Percentiles rank a stretch among this genome's conserved stretches.
Conservation (phyloP, 2,329 filamentous ascomycete genomes). For the Penicillium sp. region DNA sequence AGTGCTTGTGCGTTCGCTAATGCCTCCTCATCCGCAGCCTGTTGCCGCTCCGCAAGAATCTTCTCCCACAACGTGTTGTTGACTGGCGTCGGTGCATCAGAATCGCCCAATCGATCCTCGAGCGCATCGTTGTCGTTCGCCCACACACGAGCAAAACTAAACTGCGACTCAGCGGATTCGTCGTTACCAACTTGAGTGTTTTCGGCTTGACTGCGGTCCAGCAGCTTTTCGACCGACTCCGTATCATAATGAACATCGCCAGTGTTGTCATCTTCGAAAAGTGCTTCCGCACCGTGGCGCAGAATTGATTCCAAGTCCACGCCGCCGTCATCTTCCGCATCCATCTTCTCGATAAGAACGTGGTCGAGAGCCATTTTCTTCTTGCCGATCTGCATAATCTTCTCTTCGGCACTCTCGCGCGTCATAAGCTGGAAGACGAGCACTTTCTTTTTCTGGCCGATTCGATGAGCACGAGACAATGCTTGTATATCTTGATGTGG, state of each 20-base stretch:
- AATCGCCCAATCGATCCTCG: slow-evolving; percentile 57
- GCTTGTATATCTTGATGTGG: slow-evolving; percentile 97
- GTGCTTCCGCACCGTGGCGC: slow-evolving; percentile 76
- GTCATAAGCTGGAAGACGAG: slow-evolving; percentile 94
- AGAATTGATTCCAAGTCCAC: slow-evolving; percentile 84
- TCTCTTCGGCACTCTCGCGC: slow-evolving; percentile 82
- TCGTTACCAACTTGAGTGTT: slow-evolving; percentile 63
- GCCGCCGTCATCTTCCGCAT: slow-evolving; percentile 71
- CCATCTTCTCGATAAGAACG: slow-evolving; percentile 88
- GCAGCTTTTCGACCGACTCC: slow-evolving; percentile 76
- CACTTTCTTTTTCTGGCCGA: slow-evolving; percentile 94
- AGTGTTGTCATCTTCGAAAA: slow-evolving; percentile 71
- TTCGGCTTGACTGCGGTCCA: slow-evolving; percentile 82
- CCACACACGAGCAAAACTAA: slow-evolving; percentile 90
- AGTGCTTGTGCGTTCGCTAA: slow-evolving; percentile 68
- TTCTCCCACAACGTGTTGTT: slow-evolving; percentile 80
- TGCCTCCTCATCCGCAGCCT: slow-evolving; percentile 68
- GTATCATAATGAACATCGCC: slow-evolving; percentile 77
- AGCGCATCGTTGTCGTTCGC: slow-evolving; percentile 71
- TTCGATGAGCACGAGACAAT: slow-evolving; percentile 87
- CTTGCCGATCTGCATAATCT: slow-evolving; percentile 91
- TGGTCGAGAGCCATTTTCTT: slow-evolving; percentile 97
- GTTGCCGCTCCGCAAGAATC: slow-evolving; percentile 79
- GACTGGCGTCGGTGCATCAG: slow-evolving; percentile 51
- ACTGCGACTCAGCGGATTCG: slow-evolving; percentile 69